Conservation (phyloP, 2,329 filamentous ascomycete genomes). For the Paracamarosporium sp. region DNA sequence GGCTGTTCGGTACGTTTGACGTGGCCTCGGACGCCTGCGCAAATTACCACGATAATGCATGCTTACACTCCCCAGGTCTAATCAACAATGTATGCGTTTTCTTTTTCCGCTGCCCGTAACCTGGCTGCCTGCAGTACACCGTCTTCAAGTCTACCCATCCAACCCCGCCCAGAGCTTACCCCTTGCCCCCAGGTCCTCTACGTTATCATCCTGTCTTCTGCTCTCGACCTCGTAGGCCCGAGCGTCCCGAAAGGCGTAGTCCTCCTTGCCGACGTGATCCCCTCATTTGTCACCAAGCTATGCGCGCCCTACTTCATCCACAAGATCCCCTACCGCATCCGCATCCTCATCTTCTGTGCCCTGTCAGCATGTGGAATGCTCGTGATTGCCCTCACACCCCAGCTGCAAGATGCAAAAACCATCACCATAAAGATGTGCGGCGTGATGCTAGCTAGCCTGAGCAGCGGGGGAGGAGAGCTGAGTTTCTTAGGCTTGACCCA, state of each 20-base stretch:
- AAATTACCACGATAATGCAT: not conserved
- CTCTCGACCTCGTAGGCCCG: conserved; percentile 91
- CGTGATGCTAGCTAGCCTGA: conserved; percentile 83
- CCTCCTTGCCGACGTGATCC: conserved; percentile 89
- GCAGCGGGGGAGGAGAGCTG: conserved; percentile 85
- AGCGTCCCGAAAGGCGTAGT: conserved; percentile 88
- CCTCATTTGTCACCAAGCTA: conserved; percentile 87
- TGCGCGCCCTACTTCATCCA: conserved; percentile 95
- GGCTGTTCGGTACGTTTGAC: conserved; percentile 78
- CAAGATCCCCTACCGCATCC: conserved; percentile 76
- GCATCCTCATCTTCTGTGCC: conserved; percentile 75
- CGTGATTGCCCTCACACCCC: conserved; percentile 80
- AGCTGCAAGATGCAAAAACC: conserved; percentile 61
- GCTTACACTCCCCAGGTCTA: conserved; percentile 63
- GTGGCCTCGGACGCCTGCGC: not conserved
- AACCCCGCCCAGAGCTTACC: not conserved
- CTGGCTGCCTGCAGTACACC: too few species aligned
- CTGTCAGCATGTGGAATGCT: conserved; percentile 88
- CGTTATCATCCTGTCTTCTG: conserved; percentile 93
- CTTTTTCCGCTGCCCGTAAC: too few species aligned
- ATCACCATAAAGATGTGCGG: conserved; percentile 80
- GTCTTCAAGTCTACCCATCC: too few species aligned
- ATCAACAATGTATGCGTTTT: conserved; percentile 94
- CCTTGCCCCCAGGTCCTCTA: conserved; percentile 64
- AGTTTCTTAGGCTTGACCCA: conserved; percentile 92